A percentile compares a stretch with the other conserved stretches of the same genome.
Conservation (phyloP, 2,329 filamentous ascomycete genomes). For the Exophiala lecanii-corni region DNA sequence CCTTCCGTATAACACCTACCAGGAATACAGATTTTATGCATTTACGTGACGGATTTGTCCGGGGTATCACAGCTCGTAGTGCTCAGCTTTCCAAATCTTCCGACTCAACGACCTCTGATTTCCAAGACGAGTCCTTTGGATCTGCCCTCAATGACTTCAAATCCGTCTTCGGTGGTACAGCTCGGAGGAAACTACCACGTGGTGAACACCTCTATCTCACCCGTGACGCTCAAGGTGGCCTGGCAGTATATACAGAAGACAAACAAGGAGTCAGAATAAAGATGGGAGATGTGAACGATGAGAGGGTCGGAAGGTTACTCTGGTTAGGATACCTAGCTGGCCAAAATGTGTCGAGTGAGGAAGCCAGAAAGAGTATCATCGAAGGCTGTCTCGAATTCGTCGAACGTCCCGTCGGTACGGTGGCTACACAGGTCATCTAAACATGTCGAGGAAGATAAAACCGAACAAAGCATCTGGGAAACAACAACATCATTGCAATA, state of each 20-base stretch:
- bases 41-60: slow-evolving; percentile 83
- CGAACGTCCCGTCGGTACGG: slow-evolving; percentile 79
- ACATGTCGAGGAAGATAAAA: too few relatives aligned
- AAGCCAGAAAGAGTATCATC: slow-evolving; percentile 73
- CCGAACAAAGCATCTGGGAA: too few relatives aligned
- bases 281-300: slow-evolving; percentile 71
- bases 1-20: slow-evolving; percentile 82
- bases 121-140: slow-evolving; percentile 68
- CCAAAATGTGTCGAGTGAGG: slow-evolving; percentile 78
- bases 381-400: slow-evolving; percentile 85
- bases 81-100: slow-evolving; percentile 47
- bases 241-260: slow-evolving; percentile 64
- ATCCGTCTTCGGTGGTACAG: slow-evolving; percentile 70
- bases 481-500: too few relatives aligned
- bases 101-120: slow-evolving; percentile 40
- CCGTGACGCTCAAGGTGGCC: slow-evolving; percentile 59
- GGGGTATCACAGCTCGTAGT: slow-evolving; percentile 72
- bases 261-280: slow-evolving; percentile 45
- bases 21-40: slow-evolving; percentile 92
- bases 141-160: slow-evolving; percentile 72
- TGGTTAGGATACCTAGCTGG: slow-evolving; percentile 91
- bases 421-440: slow-evolving; percentile 68
- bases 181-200: slow-evolving; percentile 66
- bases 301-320: slow-evolving; percentile 72
- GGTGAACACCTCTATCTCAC: slow-evolving; percentile 70